These are phyloP conservation scores for Neoscytalidium dimidiatum DNA, from an alignment of 2,329 filamentous ascomycete genomes.

Conservation along the genomic window DNA sequence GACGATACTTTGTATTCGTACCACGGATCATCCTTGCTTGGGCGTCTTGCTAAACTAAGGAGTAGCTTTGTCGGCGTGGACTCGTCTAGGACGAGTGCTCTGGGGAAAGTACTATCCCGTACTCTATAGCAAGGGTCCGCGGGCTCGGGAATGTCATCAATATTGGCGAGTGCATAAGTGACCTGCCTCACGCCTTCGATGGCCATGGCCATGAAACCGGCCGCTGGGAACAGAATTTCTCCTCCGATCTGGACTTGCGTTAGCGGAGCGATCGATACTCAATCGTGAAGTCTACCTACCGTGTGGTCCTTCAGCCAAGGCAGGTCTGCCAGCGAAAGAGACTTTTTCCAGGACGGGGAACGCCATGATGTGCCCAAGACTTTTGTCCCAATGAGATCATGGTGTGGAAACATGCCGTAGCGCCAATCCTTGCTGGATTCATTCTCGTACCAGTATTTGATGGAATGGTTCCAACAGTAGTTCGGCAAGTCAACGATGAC, in stretches of 20 bases:
- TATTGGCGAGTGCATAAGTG: background rate
- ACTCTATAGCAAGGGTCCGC: conserved; percentile 15
- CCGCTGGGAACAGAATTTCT: background rate
- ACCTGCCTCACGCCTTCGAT: conserved; percentile 9
- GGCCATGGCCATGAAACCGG: conserved; percentile 2
- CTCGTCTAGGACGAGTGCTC: conserved; percentile 25
- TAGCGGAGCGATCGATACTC: too few relatives aligned
- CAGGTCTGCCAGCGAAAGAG: conserved; percentile 40
- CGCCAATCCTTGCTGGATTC: conserved; percentile 26
- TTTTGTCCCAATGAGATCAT: conserved; percentile 30
- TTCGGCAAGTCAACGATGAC: conserved; percentile 29
- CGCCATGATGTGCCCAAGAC: conserved; percentile 30
- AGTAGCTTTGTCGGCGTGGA: conserved; percentile 26
- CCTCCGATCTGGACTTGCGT: background rate
- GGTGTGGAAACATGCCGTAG: conserved; percentile 18
- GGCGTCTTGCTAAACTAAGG: conserved; percentile 20
- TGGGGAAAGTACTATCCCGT: conserved; percentile 28
- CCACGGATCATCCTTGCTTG: conserved; percentile 21
- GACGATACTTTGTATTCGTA: conserved; percentile 26
- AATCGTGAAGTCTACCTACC: too few relatives aligned
- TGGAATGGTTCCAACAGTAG: conserved; percentile 31
- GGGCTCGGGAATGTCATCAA: conserved; percentile 22
- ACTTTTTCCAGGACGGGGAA: conserved; percentile 44
- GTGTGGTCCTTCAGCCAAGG: conserved; percentile 51
- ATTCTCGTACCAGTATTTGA: conserved; percentile 29